Evolutionary conservation across 2,329 filamentous ascomycete species (phyloP).

Genomic region (Pseudogymnoascus destructans): DNA sequence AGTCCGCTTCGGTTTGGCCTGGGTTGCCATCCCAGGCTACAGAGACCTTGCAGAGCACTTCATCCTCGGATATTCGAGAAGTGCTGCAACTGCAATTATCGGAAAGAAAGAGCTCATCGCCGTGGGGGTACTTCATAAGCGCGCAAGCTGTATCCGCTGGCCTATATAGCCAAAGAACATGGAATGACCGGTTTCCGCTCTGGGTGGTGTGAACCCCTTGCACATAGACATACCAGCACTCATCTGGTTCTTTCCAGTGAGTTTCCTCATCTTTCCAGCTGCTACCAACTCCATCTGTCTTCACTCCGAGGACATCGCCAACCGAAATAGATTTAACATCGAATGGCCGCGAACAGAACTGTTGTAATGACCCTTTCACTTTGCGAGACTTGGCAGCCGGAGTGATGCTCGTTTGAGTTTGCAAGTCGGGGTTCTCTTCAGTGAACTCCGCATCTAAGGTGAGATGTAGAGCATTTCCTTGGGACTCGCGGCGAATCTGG

Average conservation of each 20-base stretch:
- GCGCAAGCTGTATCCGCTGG: slow-evolving; percentile 59
- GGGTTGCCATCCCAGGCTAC: slow-evolving; percentile 45
- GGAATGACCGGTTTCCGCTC: slow-evolving; percentile 34
- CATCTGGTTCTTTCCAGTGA: slow-evolving; percentile 31
- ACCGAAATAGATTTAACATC: slow-evolving; percentile 36
- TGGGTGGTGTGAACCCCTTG: slow-evolving; percentile 36
- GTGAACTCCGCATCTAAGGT: neutral
- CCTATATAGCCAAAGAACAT: slow-evolving; percentile 63
- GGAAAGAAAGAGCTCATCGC: slow-evolving; percentile 64
- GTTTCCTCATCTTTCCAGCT: slow-evolving; percentile 42
- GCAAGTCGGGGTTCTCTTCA: neutral
- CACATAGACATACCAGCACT: slow-evolving; percentile 60
- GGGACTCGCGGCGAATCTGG: slow-evolving; percentile 20
- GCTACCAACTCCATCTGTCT: slow-evolving; percentile 33
- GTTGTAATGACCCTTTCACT: slow-evolving; percentile 2
- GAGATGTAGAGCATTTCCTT: slow-evolving; percentile 12
- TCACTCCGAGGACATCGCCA: slow-evolving; percentile 38
- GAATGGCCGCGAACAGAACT: slow-evolving; percentile 20
- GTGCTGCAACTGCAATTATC: slow-evolving; percentile 57
- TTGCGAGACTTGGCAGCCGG: neutral
- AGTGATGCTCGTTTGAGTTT: neutral
- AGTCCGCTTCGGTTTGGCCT: slow-evolving; percentile 25
- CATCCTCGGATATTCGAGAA: slow-evolving; percentile 35
- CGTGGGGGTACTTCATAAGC: slow-evolving; percentile 52
- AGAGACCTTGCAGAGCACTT: slow-evolving; percentile 43